Evolutionary conservation across 495 filamentous ascomycete species (phyloP).

Genomic region (Amorphotheca resinae): DNA sequence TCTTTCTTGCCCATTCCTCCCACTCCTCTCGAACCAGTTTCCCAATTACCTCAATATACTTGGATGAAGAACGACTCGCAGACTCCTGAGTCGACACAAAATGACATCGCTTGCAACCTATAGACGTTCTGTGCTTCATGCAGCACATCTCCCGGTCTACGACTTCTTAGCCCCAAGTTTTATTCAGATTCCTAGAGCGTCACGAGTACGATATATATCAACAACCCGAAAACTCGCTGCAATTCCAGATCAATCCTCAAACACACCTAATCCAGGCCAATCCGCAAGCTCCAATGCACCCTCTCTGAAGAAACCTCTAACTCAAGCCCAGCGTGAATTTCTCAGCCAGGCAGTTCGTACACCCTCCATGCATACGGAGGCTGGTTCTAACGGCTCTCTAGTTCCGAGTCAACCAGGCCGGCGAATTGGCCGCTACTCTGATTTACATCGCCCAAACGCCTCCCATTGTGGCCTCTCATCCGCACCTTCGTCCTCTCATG

Average conservation of each 20-base stretch:
- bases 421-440: constrained; percentile 74
- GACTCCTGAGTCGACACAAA: too few relatives aligned
- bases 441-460: constrained; percentile 76
- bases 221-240: not conserved
- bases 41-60: too few relatives aligned
- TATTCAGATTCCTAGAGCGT: constrained; percentile 3
- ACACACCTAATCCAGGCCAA: constrained; percentile 4
- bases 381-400: not conserved
- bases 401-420: constrained; percentile 80
- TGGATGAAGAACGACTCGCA: too few relatives aligned
- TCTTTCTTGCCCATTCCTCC: too few relatives aligned
- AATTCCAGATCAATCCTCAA: constrained; percentile 1
- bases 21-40: too few relatives aligned
- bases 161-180: constrained; percentile 23
- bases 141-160: constrained; percentile 12
- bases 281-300: constrained; percentile 4
- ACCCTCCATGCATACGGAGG: not conserved
- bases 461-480: constrained; percentile 56
- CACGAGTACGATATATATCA: constrained; percentile 6
- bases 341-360: constrained; percentile 58
- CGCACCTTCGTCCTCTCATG: constrained; percentile 81
- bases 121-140: constrained; percentile 1
- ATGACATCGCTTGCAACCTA: constrained; percentile 8
- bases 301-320: constrained; percentile 42
- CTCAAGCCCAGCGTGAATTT: constrained; percentile 55